A percentile compares a stretch with the other conserved stretches of the same genome.
Conservation (phyloP, 345 rosid genomes). For the Ailanthus altissimus region DNA sequence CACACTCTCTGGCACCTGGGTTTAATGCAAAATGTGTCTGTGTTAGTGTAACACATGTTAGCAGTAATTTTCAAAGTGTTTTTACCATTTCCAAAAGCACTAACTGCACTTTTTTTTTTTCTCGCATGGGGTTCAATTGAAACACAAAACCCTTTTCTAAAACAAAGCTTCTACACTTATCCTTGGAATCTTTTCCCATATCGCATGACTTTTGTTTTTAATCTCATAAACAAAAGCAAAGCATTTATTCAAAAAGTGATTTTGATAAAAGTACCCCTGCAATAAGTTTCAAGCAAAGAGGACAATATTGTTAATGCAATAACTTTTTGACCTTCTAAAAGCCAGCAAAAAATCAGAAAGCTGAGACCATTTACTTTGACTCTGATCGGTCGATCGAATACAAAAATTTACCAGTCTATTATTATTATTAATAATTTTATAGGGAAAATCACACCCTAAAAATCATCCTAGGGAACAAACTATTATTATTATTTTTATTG, state of each 20-base stretch:
- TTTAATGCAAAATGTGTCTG: neutral
- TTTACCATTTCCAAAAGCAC: too few species aligned
- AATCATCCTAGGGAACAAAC: conserved; percentile 27
- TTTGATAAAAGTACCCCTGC: neutral
- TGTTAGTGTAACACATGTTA: too few species aligned
- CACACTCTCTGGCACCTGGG: conserved; percentile 81
- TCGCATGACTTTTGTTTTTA: neutral
- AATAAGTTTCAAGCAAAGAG: neutral
- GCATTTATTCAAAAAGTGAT: neutral
- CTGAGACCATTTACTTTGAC: neutral
- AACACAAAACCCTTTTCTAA: neutral
- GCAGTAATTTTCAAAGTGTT: too few species aligned
- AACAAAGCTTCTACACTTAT: neutral
- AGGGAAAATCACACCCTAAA: neutral
- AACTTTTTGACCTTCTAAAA: conserved; percentile 32
- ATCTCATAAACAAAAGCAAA: neutral
- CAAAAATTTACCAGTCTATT: neutral
- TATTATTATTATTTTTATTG: neutral
- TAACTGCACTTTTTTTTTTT: neutral
- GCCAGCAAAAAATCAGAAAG: conserved; percentile 12
- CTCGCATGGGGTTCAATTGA: too few species aligned
- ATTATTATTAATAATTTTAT: neutral
- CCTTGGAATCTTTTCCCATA: neutral
- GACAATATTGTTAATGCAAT: conserved; percentile 1
- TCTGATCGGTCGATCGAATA: neutral